Evolutionary conservation across 208 protist genomes (phyloP).

Genomic region (Porcisia hertigi): DNA sequence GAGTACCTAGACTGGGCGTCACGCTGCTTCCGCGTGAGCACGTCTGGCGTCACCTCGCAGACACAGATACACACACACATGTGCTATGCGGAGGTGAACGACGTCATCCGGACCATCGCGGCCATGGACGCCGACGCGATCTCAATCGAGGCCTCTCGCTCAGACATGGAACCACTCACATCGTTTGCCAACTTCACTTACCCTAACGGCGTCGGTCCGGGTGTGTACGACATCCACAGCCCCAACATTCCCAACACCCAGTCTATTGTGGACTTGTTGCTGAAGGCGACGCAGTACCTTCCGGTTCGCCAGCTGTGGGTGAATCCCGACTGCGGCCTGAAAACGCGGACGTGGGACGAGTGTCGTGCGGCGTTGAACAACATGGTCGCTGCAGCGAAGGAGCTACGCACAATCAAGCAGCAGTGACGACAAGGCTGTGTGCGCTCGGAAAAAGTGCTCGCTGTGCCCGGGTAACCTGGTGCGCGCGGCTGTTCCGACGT

Average conservation of each 20-base stretch:
- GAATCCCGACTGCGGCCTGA: constrained; percentile 92
- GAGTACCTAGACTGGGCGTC: constrained; percentile 86
- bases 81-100: constrained; percentile 92
- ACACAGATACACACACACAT: constrained; percentile 90
- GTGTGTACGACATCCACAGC: constrained; percentile 92
- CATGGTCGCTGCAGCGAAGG: constrained; percentile 55
- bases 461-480: neutral
- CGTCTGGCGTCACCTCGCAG: constrained; percentile 47
- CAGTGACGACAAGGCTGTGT: constrained; percentile 3
- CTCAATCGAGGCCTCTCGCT: constrained; percentile 82
- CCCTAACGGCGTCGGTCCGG: constrained; percentile 82
- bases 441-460: neutral
- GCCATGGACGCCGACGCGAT: constrained; percentile 89
- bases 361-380: constrained; percentile 38
- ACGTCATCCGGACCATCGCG: constrained; percentile 83
- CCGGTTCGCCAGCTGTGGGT: constrained; percentile 65
- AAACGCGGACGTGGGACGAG: constrained; percentile 71
- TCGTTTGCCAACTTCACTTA: constrained; percentile 75
- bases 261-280: constrained; percentile 66
- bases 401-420: constrained; percentile 38
- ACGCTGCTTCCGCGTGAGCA: constrained; percentile 66
- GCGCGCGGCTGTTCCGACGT: neutral
- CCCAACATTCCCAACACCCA: constrained; percentile 78
- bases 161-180: constrained; percentile 77
- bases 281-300: constrained; percentile 51